Evolutionary conservation across 371 early-diverging fungal species (phyloP), one percentile per base, ranked within the genome.

Genomic region (Syncephalastrum sp.): DNA sequence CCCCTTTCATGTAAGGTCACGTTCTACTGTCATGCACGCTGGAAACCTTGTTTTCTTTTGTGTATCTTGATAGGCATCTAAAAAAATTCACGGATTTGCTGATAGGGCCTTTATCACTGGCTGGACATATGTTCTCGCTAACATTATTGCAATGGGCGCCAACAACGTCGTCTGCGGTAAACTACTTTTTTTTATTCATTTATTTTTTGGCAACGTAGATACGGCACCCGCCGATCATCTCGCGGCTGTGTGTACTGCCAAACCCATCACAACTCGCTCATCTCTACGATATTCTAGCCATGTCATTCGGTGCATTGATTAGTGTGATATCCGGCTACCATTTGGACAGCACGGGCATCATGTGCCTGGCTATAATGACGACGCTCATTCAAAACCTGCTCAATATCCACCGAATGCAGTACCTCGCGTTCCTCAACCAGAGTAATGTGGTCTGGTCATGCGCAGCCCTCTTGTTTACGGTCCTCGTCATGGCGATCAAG

Each of bases 381-480:
- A 68, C 72, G 5, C 23, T 56, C 14, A 49, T 68, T 4, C 78
- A 77, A 48, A 69, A 63, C 1, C 47, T 65, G 7, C 21, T 77
- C 17, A 77, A 77, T 50, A 54, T 63, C 7, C 56, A 54, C 53
- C 53, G 65, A 41, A 46, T 74, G 54, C 45, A 59, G 7, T 47
- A 43, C 13, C 29, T 74, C n/a, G 59, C 65, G 1, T 42, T 60
- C 1, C 23, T 77, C n/a, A 77, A 74, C 54, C 61, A 69, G 42
- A 61, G 64, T 61, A 77, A 62, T 29, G 78, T 77, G 5, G 68
- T 72, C 47, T 77, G 75, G 75, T 72, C 78, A 42, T 70, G 68
- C 42, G 65, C 63, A 15, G 78, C 75, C 16, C 58, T 77, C 3
- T 2, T 72, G 5, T 27, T 66, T 14, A 65, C 74, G 29, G 67